These are phyloP conservation scores for Elsinoe australis DNA, from an alignment of 2,329 filamentous ascomycete species.

Conservation along the genomic window DNA sequence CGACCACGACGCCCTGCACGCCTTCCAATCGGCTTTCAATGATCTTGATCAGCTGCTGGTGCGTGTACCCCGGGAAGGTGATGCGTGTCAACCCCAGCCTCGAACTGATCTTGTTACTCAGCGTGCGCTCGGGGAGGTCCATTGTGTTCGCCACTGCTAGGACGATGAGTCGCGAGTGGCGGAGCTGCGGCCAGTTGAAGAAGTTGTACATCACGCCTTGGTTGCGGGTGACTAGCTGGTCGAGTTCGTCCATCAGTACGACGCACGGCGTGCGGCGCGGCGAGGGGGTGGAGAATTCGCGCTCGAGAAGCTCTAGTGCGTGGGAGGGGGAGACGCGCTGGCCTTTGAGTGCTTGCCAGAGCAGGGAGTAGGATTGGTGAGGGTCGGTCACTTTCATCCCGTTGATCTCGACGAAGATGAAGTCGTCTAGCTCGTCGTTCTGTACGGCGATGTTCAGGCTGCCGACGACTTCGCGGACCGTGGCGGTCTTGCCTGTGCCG, in stretches of 20 bases:
- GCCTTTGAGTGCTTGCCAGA: constrained; percentile 93
- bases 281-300: constrained; percentile 86
- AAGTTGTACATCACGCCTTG: constrained; percentile 99
- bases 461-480: constrained; percentile 87
- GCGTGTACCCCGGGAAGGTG: constrained; percentile 93
- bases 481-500: constrained; percentile 94
- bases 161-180: constrained; percentile 88
- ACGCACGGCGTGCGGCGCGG: constrained; percentile 90
- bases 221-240: constrained; percentile 95
- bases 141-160: constrained; percentile 98
- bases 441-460: constrained; percentile 81
- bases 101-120: constrained; percentile 98
- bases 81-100: constrained; percentile 77
- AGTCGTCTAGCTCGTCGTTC: constrained; percentile 90
- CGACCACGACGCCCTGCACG: constrained; percentile 75
- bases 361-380: constrained; percentile 85
- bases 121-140: constrained; percentile 90
- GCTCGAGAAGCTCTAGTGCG: constrained; percentile 80
- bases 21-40: constrained; percentile 89
- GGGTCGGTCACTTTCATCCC: constrained; percentile 99
- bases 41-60: constrained; percentile 94
- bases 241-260: constrained; percentile 95
- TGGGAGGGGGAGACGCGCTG: constrained; percentile 88
- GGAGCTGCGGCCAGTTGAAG: constrained; percentile 94
- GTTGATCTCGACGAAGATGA: constrained; percentile 99